These are phyloP conservation scores for Backusella tarrabulga DNA, from an alignment of 192 early-diverging fungal genomes.

Conservation along the genomic window DNA sequence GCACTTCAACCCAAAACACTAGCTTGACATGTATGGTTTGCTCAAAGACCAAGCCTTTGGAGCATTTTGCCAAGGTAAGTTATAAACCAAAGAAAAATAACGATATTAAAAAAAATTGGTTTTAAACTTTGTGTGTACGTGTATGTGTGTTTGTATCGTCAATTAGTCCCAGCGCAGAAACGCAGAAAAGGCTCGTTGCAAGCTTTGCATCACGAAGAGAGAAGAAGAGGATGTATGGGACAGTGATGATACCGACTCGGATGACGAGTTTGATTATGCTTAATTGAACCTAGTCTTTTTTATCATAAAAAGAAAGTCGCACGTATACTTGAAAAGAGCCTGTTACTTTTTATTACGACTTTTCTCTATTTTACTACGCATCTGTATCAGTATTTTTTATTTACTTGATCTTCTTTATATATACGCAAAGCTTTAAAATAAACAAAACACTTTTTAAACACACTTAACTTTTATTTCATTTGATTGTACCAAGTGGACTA, in stretches of 20 bases:
- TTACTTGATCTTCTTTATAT: not conserved
- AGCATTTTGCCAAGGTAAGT: constrained; percentile 41
- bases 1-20: constrained; percentile 30
- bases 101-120: not conserved
- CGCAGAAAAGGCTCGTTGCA: constrained; percentile 43
- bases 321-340: no score
- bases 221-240: constrained; percentile 38
- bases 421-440: not conserved
- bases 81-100: not conserved
- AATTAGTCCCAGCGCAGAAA: constrained; percentile 40
- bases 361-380: not conserved
- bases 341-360: not conserved
- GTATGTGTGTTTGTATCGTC: not conserved
- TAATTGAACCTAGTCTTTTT: not conserved
- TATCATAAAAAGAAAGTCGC: not conserved
- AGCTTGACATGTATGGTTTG: constrained; percentile 42
- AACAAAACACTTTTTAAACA: not conserved
- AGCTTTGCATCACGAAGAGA: constrained; percentile 39
- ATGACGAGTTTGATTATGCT: constrained; percentile 21
- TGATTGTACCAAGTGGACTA: no score
- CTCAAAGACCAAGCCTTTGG: constrained; percentile 30
- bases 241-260: constrained; percentile 28
- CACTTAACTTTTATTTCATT: no score
- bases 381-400: not conserved
- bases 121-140: not conserved